These are phyloP conservation scores for Kluyveromyces starmeri DNA, from an alignment of 805 yeast genomes.

Conservation along the genomic window DNA sequence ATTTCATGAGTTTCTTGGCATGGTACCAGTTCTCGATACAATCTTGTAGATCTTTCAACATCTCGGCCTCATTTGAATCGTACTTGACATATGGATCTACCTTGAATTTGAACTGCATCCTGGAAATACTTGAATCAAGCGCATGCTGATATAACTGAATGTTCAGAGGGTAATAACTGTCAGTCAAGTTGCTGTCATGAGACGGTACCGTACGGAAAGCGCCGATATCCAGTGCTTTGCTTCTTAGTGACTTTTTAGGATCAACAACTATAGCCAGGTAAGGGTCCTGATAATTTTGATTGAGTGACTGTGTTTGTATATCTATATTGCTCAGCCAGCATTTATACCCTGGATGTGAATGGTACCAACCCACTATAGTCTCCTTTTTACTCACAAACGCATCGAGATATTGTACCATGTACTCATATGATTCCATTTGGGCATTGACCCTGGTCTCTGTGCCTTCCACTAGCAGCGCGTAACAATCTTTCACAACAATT, in stretches of 20 bases:
- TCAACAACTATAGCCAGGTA: constrained; percentile 83
- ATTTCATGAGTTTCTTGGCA: constrained; percentile 9
- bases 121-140: not conserved
- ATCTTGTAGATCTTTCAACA: constrained; percentile 17
- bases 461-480: constrained; percentile 87
- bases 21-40: constrained; percentile 19
- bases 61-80: constrained; percentile 6
- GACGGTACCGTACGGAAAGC: constrained; percentile 67
- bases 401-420: constrained; percentile 78
- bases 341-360: constrained; percentile 97
- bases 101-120: not conserved
- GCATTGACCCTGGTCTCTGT: constrained; percentile 96
- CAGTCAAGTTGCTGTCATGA: not conserved
- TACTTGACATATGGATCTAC: not conserved
- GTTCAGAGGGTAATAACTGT: constrained; percentile 4
- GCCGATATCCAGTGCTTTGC: constrained; percentile 71
- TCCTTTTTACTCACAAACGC: constrained; percentile 42
- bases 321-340: constrained; percentile 94
- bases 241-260: constrained; percentile 57
- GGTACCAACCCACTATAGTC: constrained; percentile 94
- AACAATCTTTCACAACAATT: constrained; percentile 70
- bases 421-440: constrained; percentile 87
- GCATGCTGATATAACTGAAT: constrained; percentile 1
- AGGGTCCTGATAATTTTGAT: constrained; percentile 87
- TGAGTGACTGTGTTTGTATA: constrained; percentile 77